Conservation (phyloP, 257 asterid genomes). For the Nicotiana tomentosiformis region DNA sequence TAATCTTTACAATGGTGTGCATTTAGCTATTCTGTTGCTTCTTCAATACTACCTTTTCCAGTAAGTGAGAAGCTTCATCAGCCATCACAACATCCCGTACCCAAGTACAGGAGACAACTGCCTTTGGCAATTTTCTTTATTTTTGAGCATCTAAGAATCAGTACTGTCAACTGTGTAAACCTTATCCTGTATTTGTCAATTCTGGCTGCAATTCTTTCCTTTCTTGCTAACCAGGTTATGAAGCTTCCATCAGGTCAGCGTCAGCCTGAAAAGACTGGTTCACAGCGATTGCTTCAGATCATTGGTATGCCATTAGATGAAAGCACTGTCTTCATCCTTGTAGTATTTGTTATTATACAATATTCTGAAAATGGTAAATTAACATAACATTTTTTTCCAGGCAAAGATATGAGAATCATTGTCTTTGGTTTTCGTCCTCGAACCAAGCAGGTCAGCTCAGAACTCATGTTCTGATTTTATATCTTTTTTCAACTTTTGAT, state of each 20-base stretch:
- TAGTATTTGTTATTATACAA: not conserved
- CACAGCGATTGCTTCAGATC: slow-evolving; percentile 85
- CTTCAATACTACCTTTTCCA: not conserved
- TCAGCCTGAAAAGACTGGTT: slow-evolving; percentile 64
- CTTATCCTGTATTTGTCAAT: not conserved
- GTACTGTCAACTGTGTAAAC: not conserved
- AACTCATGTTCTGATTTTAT: slow-evolving; percentile 19
- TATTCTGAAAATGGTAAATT: not conserved
- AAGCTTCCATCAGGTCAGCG: slow-evolving; percentile 62
- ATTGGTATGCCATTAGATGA: slow-evolving; percentile 49
- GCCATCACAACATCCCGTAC: not conserved
- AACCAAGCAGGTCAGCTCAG: slow-evolving; percentile 72
- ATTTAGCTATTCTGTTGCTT: not conserved
- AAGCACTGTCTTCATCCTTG: not conserved
- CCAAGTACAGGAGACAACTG: too few relatives aligned
- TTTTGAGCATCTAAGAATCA: not conserved
- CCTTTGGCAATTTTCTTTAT: not conserved
- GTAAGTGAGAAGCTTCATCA: not conserved
- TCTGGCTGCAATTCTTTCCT: slow-evolving; percentile 5
- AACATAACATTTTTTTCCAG: slow-evolving; percentile 32
- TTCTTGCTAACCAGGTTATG: slow-evolving; percentile 44
- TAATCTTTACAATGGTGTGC: not conserved
- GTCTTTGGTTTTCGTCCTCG: slow-evolving; percentile 93
- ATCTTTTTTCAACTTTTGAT: slow-evolving; percentile 6
- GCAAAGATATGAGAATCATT: slow-evolving; percentile 91